A percentile compares a stretch with the other conserved stretches of the same genome.
Conservation (phyloP, 768 basidiomycete genomes). For the Amanita jacksonii region DNA sequence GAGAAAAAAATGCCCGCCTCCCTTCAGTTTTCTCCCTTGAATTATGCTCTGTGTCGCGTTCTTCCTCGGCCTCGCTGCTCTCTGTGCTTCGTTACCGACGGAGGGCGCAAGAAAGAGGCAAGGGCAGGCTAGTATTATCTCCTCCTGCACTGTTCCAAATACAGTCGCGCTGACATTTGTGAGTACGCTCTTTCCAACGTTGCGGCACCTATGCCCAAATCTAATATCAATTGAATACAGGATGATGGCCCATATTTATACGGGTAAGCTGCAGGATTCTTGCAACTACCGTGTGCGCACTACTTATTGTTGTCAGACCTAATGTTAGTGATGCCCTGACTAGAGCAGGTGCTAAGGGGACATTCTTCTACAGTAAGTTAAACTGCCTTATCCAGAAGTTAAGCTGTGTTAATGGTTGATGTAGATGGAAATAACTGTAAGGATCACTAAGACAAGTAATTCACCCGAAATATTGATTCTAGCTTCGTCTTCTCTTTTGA, state of each 20-base stretch:
- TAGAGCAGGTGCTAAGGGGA: constrained; percentile 26
- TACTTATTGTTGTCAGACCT: constrained; percentile 15
- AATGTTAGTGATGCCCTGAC: constrained; percentile 27
- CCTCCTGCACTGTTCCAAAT: constrained; percentile 15
- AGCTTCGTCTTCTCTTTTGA: neutral
- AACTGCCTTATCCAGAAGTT: neutral
- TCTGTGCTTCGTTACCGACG: neutral
- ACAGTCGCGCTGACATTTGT: constrained; percentile 20
- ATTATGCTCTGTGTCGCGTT: no score
- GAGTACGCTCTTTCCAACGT: neutral
- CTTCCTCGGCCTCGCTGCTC: neutral
- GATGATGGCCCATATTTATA: no score
- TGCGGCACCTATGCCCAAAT: neutral
- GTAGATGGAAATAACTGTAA: no score
- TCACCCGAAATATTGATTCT: no score
- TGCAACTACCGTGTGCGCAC: neutral
- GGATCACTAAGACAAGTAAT: no score
- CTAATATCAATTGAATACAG: neutral
- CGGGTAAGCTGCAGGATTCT: neutral
- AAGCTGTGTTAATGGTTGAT: no score
- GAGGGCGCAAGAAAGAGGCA: neutral
- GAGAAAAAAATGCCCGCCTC: no score
- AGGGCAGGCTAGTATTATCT: constrained; percentile 15
- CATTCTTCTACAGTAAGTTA: constrained; percentile 36
- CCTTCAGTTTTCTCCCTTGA: no score